Evolutionary conservation across 2,329 filamentous ascomycete genomes (phyloP).

Genomic region (Rutstroemia sp.): DNA sequence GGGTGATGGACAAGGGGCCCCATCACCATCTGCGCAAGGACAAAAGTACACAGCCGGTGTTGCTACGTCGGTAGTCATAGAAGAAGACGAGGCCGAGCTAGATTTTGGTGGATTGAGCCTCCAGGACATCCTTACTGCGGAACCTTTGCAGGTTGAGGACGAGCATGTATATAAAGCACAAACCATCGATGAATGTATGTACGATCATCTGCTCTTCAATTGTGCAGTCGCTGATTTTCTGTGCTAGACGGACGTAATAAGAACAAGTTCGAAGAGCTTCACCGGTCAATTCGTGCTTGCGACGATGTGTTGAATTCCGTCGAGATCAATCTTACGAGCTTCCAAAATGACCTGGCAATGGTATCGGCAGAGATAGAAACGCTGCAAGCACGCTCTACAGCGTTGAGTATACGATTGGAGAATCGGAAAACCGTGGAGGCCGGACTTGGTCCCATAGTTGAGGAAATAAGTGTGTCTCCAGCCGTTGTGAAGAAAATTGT

Average conservation of each 20-base stretch:
- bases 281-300: conserved; percentile 81
- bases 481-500: conserved; percentile 76
- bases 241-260: conserved; percentile 67
- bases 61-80: conserved; percentile 31
- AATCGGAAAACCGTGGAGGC: conserved; percentile 88
- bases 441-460: conserved; percentile 77
- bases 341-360: conserved; percentile 83
- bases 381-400: conserved; percentile 76
- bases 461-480: conserved; percentile 85
- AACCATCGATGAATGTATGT: conserved; percentile 66
- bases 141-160: conserved; percentile 8
- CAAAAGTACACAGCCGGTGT: conserved; percentile 3
- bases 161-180: conserved; percentile 43
- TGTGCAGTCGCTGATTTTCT: conserved; percentile 10
- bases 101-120: conserved; percentile 76
- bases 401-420: conserved; percentile 75
- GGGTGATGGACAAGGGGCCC: conserved; percentile 21
- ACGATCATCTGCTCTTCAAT: conserved; percentile 6
- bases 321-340: conserved; percentile 84
- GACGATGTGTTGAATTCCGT: conserved; percentile 92
- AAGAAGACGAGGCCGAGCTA: conserved; percentile 57
- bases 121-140: conserved; percentile 40
- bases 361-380: conserved; percentile 96
- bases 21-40: conserved; percentile 8
- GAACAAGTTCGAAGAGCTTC: conserved; percentile 81